Conservation (phyloP, 768 basidiomycete species). For the Neoboletus magnificus region DNA sequence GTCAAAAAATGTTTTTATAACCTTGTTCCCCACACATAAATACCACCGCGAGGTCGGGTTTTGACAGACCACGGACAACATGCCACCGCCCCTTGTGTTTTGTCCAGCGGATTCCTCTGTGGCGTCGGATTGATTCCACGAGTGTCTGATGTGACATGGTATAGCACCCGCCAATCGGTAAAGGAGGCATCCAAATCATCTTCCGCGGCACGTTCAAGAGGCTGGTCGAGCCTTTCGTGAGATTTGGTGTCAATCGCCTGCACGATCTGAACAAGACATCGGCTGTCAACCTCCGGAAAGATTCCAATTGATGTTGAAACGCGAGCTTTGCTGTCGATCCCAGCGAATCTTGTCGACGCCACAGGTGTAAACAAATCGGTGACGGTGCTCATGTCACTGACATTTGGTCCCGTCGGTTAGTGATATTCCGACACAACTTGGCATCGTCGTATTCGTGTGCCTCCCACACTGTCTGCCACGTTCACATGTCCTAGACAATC, state of each 20-base stretch:
- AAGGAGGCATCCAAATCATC: neutral
- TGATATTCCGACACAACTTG: neutral
- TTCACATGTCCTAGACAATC: neutral
- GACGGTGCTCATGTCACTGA: neutral
- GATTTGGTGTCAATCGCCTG: neutral
- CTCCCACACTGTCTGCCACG: neutral
- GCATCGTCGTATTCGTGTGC: neutral
- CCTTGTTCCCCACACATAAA: neutral
- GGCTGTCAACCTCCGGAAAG: neutral
- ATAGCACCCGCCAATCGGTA: neutral
- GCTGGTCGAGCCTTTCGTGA: neutral
- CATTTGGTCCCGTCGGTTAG: neutral
- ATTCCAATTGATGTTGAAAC: slow-evolving; percentile 6
- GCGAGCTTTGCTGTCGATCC: slow-evolving; percentile 3
- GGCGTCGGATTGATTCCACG: neutral
- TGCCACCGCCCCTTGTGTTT: neutral
- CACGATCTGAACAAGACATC: neutral
- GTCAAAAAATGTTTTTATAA: neutral
- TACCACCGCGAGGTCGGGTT: neutral
- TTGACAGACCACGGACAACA: neutral
- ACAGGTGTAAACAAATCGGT: neutral
- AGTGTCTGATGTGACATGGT: neutral
- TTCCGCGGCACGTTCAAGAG: neutral
- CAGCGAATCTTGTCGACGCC: neutral
- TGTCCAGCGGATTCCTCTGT: neutral